Conservation (phyloP, 2,329 filamentous ascomycete genomes). For the Diaporthe batatas region DNA sequence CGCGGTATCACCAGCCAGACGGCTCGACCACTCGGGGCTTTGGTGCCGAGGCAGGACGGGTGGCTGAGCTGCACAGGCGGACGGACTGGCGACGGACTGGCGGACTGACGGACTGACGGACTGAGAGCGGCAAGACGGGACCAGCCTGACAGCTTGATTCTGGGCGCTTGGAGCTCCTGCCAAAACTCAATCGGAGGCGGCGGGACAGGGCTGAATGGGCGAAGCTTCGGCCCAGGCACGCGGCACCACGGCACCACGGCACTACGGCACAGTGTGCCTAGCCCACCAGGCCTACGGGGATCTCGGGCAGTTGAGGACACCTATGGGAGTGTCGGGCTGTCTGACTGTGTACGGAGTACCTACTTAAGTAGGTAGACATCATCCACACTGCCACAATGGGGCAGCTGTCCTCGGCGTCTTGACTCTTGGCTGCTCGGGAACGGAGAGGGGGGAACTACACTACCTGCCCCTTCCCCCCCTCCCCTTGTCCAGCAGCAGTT, state of each 20-base stretch:
- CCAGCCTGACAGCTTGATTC: too few species aligned
- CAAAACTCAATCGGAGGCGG: constrained; percentile 15
- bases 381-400: constrained; percentile 23
- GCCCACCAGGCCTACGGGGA: background rate
- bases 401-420: constrained; percentile 13
- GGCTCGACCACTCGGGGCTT: background rate
- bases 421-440: background rate
- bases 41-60: background rate
- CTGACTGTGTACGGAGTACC: too few species aligned
- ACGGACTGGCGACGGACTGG: background rate
- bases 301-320: background rate
- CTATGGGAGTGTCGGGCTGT: too few species aligned
- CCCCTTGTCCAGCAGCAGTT: too few species aligned
- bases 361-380: too few species aligned
- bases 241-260: background rate
- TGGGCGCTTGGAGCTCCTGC: background rate
- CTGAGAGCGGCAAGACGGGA: too few species aligned
- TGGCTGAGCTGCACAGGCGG: background rate
- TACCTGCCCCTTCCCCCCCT: too few species aligned
- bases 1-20: background rate
- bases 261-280: constrained; percentile 6
- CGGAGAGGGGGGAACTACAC: too few species aligned
- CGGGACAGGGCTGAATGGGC: constrained; percentile 5
- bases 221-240: constrained; percentile 9
- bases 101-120: too few species aligned